phyloP scores from a whole-genome alignment of 768 basidiomycete species.

The Mycena floridula region DNA sequence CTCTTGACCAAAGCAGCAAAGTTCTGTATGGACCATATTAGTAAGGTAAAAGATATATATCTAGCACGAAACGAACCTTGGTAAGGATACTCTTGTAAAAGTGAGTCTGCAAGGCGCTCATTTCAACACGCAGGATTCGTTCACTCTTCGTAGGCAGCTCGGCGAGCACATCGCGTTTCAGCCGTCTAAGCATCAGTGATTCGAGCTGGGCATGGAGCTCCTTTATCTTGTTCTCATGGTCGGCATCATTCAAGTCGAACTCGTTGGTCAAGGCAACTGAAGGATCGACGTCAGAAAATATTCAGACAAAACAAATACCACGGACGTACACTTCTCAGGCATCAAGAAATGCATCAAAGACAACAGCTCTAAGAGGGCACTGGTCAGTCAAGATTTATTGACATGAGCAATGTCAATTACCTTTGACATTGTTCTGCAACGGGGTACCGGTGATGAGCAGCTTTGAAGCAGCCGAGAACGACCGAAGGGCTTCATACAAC shows the following conservation, averaged over 20 bases:
- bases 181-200: slow-evolving; percentile 86
- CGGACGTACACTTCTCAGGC: slow-evolving; percentile 86
- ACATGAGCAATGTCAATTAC: slow-evolving; percentile 49
- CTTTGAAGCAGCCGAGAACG: slow-evolving; percentile 87
- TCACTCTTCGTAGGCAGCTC: slow-evolving; percentile 97
- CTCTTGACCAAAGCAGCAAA: slow-evolving; percentile 90
- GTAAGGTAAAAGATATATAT: too few species aligned
- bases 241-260: slow-evolving; percentile 89
- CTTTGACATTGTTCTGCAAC: slow-evolving; percentile 98
- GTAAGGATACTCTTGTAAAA: slow-evolving; percentile 99
- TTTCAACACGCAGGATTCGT: slow-evolving; percentile 94
- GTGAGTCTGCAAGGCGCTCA: slow-evolving; percentile 93
- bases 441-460: slow-evolving; percentile 98
- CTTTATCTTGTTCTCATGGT: slow-evolving; percentile 93
- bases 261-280: slow-evolving; percentile 89
- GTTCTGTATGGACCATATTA: too few species aligned
- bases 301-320: neutral
- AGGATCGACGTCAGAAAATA: neutral
- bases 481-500: slow-evolving; percentile 87
- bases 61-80: slow-evolving; percentile 58
- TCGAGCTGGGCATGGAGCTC: slow-evolving; percentile 92
- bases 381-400: slow-evolving; percentile 8
- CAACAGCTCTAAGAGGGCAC: slow-evolving; percentile 61
- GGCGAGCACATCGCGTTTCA: slow-evolving; percentile 96
- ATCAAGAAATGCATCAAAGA: slow-evolving; percentile 99